phyloP scores from a whole-genome alignment of 116 monocot genomes.

The Papilionanthe hybrid region DNA sequence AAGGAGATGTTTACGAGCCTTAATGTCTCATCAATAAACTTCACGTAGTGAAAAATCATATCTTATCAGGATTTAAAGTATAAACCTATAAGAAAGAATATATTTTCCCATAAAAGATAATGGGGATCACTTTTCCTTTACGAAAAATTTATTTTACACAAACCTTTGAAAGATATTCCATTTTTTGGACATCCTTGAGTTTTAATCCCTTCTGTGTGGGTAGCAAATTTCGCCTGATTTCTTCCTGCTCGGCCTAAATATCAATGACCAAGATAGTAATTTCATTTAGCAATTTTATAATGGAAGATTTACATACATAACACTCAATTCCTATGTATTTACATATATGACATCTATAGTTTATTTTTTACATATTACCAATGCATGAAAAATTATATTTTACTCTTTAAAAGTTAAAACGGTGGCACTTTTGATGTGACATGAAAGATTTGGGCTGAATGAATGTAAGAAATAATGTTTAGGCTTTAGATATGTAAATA shows the following conservation, averaged over 20 bases:
- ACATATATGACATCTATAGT: no score
- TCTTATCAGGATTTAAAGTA: conserved; percentile 1
- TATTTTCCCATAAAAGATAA: not conserved
- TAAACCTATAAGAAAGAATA: not conserved
- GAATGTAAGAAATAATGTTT: no score
- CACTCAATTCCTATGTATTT: no score
- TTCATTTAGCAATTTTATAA: not conserved
- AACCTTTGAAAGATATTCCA: conserved; percentile 92
- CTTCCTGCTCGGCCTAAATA: conserved; percentile 78
- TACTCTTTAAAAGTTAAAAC: no score
- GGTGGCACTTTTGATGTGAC: no score
- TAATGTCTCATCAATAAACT: conserved; percentile 91
- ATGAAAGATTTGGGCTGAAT: no score
- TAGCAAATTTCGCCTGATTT: conserved; percentile 58
- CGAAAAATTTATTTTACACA: not conserved
- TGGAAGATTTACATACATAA: no score
- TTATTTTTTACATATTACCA: no score
- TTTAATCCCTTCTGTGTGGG: conserved; percentile 56
- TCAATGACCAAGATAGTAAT: not conserved
- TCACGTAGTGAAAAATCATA: conserved; percentile 10
- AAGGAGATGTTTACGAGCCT: conserved; percentile 88
- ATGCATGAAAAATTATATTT: no score
- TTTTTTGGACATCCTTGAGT: conserved; percentile 69
- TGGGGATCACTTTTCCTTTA: not conserved
- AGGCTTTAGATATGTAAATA: no score